Evolutionary conservation across 495 filamentous ascomycete genomes (phyloP).

Genomic region (Penicillium bialowiezense): DNA sequence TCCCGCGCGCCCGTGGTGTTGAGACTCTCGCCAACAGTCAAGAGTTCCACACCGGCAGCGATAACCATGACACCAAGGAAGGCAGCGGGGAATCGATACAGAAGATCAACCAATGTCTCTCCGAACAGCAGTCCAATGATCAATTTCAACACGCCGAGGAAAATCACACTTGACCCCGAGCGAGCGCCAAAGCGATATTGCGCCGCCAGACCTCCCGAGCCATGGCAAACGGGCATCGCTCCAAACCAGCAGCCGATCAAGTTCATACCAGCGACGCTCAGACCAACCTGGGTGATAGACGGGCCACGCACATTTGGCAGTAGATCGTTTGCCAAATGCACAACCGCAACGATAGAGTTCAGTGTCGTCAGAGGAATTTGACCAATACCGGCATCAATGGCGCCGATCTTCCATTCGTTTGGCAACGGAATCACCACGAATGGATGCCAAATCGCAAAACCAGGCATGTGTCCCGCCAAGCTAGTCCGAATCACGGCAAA

Average conservation of each 20-base stretch:
- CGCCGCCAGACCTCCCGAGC: constrained; percentile 83
- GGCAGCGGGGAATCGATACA: constrained; percentile 67
- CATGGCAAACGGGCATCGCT: constrained; percentile 94
- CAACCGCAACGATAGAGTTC: constrained; percentile 86
- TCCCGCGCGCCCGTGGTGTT: constrained; percentile 68
- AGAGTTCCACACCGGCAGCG: constrained; percentile 81
- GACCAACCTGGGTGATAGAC: constrained; percentile 66
- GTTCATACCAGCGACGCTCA: constrained; percentile 82
- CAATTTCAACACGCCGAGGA: constrained; percentile 76
- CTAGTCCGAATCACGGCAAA: constrained; percentile 48
- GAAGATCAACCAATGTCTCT: constrained; percentile 60
- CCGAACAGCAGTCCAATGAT: constrained; percentile 71
- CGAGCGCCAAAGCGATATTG: constrained; percentile 89
- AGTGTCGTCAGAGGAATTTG: constrained; percentile 87
- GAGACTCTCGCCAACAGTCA: constrained; percentile 76
- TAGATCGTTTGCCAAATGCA: constrained; percentile 69
- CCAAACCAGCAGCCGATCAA: constrained; percentile 85
- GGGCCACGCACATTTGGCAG: constrained; percentile 65
- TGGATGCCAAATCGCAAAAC: constrained; percentile 51
- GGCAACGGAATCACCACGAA: constrained; percentile 41
- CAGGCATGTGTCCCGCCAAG: constrained; percentile 35
- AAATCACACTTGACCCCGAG: constrained; percentile 75
- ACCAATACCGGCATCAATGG: constrained; percentile 63
- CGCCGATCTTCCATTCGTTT: constrained; percentile 45
- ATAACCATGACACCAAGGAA: constrained; percentile 85